These are phyloP conservation scores for Blastocladiella emersonii DNA, from an alignment of 371 early-diverging fungal genomes.

Conservation along the genomic window DNA sequence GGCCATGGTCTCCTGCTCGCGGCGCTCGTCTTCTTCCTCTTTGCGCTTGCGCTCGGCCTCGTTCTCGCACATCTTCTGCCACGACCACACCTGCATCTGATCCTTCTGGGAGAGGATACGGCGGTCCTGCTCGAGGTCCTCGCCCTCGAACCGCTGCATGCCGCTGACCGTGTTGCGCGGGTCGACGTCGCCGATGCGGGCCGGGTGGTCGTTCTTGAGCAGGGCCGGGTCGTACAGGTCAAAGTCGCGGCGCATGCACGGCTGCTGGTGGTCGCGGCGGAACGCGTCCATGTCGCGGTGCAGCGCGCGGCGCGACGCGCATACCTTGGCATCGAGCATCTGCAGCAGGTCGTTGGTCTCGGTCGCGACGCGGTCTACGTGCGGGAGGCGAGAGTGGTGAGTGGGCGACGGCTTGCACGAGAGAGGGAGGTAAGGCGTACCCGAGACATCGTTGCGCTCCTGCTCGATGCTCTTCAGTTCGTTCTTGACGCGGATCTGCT, in stretches of 20 bases:
- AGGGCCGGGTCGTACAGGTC: conserved; percentile 31
- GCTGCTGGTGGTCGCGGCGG: conserved; percentile 23
- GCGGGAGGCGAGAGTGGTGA: not conserved
- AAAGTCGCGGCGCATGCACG: conserved; percentile 21
- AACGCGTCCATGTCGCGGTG: conserved; percentile 21
- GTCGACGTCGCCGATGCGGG: conserved; percentile 21
- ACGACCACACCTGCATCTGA: conserved; percentile 29
- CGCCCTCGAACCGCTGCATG: conserved; percentile 33
- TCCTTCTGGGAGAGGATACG: conserved; percentile 21
- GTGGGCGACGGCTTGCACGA: not conserved
- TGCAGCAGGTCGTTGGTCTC: conserved; percentile 24
- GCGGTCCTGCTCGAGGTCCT: conserved; percentile 20
- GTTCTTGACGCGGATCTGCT: conserved; percentile 31
- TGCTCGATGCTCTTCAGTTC: conserved; percentile 21
- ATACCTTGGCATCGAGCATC: conserved; percentile 24
- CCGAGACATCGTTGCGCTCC: conserved; percentile 22
- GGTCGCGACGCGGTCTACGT: conserved; percentile 19
- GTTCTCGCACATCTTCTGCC: conserved; percentile 24
- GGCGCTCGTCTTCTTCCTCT: conserved; percentile 3
- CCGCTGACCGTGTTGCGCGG: conserved; percentile 19
- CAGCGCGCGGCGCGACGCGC: conserved; percentile 12
- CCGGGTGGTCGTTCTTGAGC: conserved; percentile 24
- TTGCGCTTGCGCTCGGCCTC: conserved; percentile 13
- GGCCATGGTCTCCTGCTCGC: not conserved
- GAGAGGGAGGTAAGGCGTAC: conserved; percentile 9